Percentiles rank a stretch among this genome's conserved stretches.
phyloP scores from a whole-genome alignment of 2,329 filamentous ascomycete genomes.

The Alternaria atra region DNA sequence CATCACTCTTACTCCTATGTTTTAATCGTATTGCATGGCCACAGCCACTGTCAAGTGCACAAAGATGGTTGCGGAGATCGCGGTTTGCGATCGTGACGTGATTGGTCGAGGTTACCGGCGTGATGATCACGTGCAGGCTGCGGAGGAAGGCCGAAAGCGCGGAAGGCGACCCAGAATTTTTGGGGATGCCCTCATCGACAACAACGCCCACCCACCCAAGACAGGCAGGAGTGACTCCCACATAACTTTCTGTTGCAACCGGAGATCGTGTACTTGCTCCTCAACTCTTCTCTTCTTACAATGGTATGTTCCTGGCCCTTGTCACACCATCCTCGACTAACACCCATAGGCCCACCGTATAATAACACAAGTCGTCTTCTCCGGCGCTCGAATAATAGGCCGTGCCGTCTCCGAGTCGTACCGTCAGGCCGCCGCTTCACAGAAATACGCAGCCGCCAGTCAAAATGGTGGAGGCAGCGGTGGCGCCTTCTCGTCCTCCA shows the following conservation, averaged over 20 bases:
- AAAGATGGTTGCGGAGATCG: constrained; percentile 3
- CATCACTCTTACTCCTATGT: neutral
- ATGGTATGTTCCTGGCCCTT: constrained; percentile 35
- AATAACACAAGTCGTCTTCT: constrained; percentile 90
- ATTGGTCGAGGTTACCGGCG: constrained; percentile 33
- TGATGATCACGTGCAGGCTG: constrained; percentile 32
- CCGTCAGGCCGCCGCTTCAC: constrained; percentile 89
- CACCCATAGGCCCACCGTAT: constrained; percentile 83
- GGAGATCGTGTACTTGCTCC: neutral
- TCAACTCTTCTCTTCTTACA: neutral
- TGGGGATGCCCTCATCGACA: constrained; percentile 25
- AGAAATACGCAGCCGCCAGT: constrained; percentile 79
- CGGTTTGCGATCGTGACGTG: constrained; percentile 43
- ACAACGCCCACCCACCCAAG: constrained; percentile 24
- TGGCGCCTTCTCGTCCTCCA: constrained; percentile 66
- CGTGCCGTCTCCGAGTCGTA: constrained; percentile 94
- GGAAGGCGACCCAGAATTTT: constrained; percentile 43
- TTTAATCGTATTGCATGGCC: neutral
- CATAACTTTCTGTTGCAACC: neutral
- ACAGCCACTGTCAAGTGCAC: constrained; percentile 1
- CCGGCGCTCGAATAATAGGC: constrained; percentile 89
- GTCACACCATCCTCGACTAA: constrained; percentile 29
- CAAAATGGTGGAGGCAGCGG: constrained; percentile 61
- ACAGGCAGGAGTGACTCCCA: constrained; percentile 3
- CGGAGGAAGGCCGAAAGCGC: constrained; percentile 35